Base-by-base conservation (phyloP, 140 eudicot species). In the Senecio squalidus region DNA sequence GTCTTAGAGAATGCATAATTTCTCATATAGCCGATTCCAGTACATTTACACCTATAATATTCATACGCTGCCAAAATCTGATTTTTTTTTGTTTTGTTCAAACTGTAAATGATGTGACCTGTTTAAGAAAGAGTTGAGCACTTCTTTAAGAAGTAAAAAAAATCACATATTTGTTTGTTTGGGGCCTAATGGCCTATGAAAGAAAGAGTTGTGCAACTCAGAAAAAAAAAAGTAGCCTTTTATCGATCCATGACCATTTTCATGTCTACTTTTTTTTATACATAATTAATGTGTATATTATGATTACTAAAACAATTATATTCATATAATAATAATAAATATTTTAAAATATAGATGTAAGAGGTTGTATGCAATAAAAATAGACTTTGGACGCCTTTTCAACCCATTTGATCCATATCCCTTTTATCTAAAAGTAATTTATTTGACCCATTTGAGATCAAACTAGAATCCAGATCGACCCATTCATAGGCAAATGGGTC, bases 301-400 rank as follows among this genome's bases (percentile, higher is more conserved):
- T 55, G 23, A 21, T 20, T 58, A 21, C 15, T 11, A 36, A 58
- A 23, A 38, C 50, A 58, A 38, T 26, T 25, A 4, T 36, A n/a
- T 8, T 6, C 36, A 21, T 30, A 23, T 22, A 36, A 22, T 6
- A 36, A 21, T 23, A 13, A 23, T 15, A 15, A 58, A 13, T 38
- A 6, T 23, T 21, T 6, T 6, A n/a, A 22, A 4, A 14, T 14
- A 20, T 22, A 1, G 5, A 10, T 39, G 39, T n/a, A n/a, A 6
- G 38, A 40, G 23, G 39, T 28, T 59, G 38, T 24, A n/a, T 39
- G 38, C 66, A 36, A 21, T 56, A 16, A 58, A 33, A 30, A 56
- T 33, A 27, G 46, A 59, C 52, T 23, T 23, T 23, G 5, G 21
- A 39, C 52, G 16, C 4, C 51, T 5, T 4, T 38, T 36, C n/a